Conservation (phyloP, 2,329 filamentous ascomycete genomes). For the Magnaporthiopsis incrustans region DNA sequence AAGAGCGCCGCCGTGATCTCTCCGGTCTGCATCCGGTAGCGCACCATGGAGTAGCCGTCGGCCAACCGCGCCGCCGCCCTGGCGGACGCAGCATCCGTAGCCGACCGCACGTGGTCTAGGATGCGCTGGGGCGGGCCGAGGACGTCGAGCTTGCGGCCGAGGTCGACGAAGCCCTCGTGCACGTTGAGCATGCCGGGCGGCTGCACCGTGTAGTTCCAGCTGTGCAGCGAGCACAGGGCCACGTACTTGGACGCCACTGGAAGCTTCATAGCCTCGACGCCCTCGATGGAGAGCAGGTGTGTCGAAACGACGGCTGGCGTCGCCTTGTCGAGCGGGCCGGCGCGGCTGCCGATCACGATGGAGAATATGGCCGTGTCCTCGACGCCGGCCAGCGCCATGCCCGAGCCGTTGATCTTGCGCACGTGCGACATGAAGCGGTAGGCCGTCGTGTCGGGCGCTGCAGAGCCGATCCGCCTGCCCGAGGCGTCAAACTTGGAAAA, state of each 20-base stretch:
- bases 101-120: background rate
- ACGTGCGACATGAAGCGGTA: slow-evolving; percentile 31
- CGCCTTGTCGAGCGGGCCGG: slow-evolving; percentile 21
- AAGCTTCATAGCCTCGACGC: slow-evolving; percentile 20
- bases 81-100: background rate
- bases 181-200: slow-evolving; percentile 27
- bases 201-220: slow-evolving; percentile 31
- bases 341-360: slow-evolving; percentile 26
- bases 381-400: slow-evolving; percentile 27
- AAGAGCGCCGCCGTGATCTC: slow-evolving; percentile 29
- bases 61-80: slow-evolving; percentile 15
- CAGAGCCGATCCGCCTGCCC: slow-evolving; percentile 3
- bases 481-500: slow-evolving; percentile 14
- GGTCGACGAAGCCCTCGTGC: slow-evolving; percentile 20
- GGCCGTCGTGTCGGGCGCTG: slow-evolving; percentile 14
- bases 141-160: slow-evolving; percentile 16
- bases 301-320: slow-evolving; percentile 20
- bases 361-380: slow-evolving; percentile 25
- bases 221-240: slow-evolving; percentile 27
- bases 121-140: slow-evolving; percentile 11
- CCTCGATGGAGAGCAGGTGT: slow-evolving; percentile 31
- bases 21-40: slow-evolving; percentile 28
- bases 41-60: slow-evolving; percentile 30
- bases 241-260: slow-evolving; percentile 18
- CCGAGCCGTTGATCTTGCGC: slow-evolving; percentile 28